These are phyloP conservation scores for Pelargonium exstipulatum DNA, from an alignment of 441 rosid genomes.

Conservation along the genomic window DNA sequence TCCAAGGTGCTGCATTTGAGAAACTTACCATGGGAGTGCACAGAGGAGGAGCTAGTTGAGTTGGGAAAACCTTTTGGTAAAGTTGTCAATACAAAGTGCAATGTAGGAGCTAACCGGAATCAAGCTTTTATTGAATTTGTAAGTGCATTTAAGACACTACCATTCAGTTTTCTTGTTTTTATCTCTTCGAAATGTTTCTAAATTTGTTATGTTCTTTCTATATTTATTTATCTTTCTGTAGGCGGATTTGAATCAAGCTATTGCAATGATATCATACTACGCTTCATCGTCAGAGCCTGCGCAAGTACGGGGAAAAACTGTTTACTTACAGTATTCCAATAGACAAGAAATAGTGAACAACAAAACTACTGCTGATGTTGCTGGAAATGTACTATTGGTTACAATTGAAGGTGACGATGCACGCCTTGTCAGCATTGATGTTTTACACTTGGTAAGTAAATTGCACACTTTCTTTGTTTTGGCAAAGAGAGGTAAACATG, in stretches of 20 bases:
- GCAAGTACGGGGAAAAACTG: slow-evolving; percentile 99
- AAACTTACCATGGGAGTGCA: slow-evolving; percentile 98
- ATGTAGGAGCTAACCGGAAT: slow-evolving; percentile 94
- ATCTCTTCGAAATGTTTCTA: neutral
- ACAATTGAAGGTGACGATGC: slow-evolving; percentile 94
- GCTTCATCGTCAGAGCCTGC: slow-evolving; percentile 98
- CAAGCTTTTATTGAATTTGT: slow-evolving; percentile 99
- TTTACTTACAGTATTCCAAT: slow-evolving; percentile 93
- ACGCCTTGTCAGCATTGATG: slow-evolving; percentile 96
- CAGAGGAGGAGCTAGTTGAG: slow-evolving; percentile 86
- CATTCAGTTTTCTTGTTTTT: neutral
- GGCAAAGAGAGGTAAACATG: slow-evolving; percentile 34
- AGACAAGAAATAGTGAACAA: slow-evolving; percentile 96
- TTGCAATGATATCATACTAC: slow-evolving; percentile 91
- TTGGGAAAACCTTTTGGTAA: slow-evolving; percentile 96
- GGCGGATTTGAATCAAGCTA: slow-evolving; percentile 95
- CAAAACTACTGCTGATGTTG: slow-evolving; percentile 95
- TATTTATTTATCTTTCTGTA: slow-evolving; percentile 22
- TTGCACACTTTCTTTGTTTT: slow-evolving; percentile 24
- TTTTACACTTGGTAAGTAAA: slow-evolving; percentile 80
- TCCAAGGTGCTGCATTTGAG: slow-evolving; percentile 96
- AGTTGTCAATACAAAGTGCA: slow-evolving; percentile 96
- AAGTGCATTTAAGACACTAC: slow-evolving; percentile 26
- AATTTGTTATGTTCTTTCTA: slow-evolving; percentile 1
- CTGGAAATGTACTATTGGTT: slow-evolving; percentile 92